Percentiles rank a stretch among this genome's conserved stretches.
Evolutionary conservation across 2,329 filamentous ascomycete species (phyloP).

Genomic region (Talaromyces islandicus): DNA sequence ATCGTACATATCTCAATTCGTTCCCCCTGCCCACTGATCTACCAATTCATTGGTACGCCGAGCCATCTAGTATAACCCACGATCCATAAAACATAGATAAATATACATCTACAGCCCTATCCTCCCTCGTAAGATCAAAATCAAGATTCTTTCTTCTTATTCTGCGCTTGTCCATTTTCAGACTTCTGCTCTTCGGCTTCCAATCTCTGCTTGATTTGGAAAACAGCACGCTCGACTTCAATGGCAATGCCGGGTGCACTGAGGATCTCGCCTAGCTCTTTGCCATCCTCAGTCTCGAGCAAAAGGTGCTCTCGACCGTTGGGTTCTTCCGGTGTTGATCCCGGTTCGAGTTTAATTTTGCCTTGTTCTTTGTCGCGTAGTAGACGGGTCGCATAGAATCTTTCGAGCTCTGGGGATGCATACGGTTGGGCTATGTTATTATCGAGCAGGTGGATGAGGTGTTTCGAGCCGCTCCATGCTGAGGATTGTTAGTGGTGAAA

Average conservation of each 20-base stretch:
- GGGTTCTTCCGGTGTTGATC: conserved; percentile 28
- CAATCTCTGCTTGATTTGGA: conserved; percentile 56
- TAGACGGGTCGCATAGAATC: conserved; percentile 57
- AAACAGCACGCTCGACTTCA: conserved; percentile 69
- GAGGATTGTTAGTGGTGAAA: conserved; percentile 13
- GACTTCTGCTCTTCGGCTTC: conserved; percentile 13
- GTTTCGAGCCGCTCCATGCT: conserved; percentile 75
- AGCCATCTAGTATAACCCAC: not conserved
- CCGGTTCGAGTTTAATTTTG: conserved; percentile 21
- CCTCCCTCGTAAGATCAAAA: not conserved
- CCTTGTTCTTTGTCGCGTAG: conserved; percentile 12
- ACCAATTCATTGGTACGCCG: not conserved
- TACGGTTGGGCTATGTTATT: conserved; percentile 63
- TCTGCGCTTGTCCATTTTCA: not conserved
- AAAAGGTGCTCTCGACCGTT: conserved; percentile 43
- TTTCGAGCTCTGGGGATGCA: conserved; percentile 65
- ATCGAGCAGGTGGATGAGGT: conserved; percentile 73
- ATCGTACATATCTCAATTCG: not conserved
- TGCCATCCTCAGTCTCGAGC: conserved; percentile 44
- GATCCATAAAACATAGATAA: not conserved
- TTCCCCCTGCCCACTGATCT: not conserved
- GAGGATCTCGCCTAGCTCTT: conserved; percentile 55
- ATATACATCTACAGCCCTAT: no score
- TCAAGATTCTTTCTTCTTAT: not conserved
- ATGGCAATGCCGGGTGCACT: conserved; percentile 64